A percentile compares a stretch with the other conserved stretches of the same genome.
Conservation (phyloP, 2,329 filamentous ascomycete species). For the Trichoderma lentiforme region DNA sequence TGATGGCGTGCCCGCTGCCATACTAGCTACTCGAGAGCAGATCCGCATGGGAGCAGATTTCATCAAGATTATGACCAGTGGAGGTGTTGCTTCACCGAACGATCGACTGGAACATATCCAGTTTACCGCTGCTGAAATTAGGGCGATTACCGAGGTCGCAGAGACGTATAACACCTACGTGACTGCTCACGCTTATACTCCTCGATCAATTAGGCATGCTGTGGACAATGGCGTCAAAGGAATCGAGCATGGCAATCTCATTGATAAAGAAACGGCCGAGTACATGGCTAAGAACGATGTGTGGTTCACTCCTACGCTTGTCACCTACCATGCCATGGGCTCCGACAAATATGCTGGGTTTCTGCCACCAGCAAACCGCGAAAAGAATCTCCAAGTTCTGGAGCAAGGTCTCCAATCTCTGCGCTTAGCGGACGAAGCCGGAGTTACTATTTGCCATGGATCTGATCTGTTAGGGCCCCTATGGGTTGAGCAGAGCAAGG, state of each 20-base stretch:
- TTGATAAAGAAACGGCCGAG: slow-evolving; percentile 42
- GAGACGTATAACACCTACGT: slow-evolving; percentile 49
- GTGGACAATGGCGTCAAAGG: slow-evolving; percentile 53
- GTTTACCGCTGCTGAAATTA: slow-evolving; percentile 55
- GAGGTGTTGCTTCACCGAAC: slow-evolving; percentile 55
- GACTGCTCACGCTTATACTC: slow-evolving; percentile 57
- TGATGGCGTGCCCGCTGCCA: slow-evolving; percentile 54
- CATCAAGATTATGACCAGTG: slow-evolving; percentile 59
- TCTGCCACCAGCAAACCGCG: slow-evolving; percentile 40
- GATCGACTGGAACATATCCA: slow-evolving; percentile 53
- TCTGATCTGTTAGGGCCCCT: slow-evolving; percentile 37
- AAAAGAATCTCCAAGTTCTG: slow-evolving; percentile 52
- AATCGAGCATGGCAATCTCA: slow-evolving; percentile 48
- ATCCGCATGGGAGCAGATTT: slow-evolving; percentile 56
- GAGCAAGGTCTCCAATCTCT: slow-evolving; percentile 44
- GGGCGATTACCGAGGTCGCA: slow-evolving; percentile 50
- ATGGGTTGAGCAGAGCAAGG: slow-evolving; percentile 30
- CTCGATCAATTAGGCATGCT: slow-evolving; percentile 51
- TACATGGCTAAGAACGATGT: slow-evolving; percentile 48
- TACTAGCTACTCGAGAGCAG: slow-evolving; percentile 51
- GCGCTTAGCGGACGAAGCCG: slow-evolving; percentile 47
- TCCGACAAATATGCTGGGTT: slow-evolving; percentile 42
- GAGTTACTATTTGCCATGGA: slow-evolving; percentile 55
- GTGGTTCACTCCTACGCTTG: slow-evolving; percentile 53
- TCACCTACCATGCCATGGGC: slow-evolving; percentile 50